phyloP scores from a whole-genome alignment of 768 basidiomycete species.

The Pleurotus giganteus region DNA sequence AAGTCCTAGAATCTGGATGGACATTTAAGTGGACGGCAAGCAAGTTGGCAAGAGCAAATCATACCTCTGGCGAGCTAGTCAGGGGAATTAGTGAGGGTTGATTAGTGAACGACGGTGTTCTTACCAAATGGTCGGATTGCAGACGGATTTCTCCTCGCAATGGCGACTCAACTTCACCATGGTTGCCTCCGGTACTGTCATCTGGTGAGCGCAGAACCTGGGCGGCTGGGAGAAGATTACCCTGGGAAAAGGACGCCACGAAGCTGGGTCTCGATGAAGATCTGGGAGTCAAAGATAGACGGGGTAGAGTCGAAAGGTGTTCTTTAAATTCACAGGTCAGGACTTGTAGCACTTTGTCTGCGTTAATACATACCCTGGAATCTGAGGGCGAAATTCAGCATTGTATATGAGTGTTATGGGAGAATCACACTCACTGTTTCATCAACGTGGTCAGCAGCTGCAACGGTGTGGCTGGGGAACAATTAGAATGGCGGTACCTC shows the following conservation, averaged over 20 bases:
- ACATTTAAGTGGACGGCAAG: slow-evolving; percentile 2
- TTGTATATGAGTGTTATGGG: neutral
- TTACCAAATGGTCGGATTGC: slow-evolving; percentile 16
- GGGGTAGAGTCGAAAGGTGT: slow-evolving; percentile 34
- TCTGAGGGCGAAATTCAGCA: slow-evolving; percentile 12
- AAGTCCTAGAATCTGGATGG: slow-evolving; percentile 26
- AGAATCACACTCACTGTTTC: slow-evolving; percentile 15
- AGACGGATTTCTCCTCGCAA: slow-evolving; percentile 17
- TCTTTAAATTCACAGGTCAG: slow-evolving; percentile 5
- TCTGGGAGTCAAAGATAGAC: slow-evolving; percentile 27
- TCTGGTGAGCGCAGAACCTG: slow-evolving; percentile 13
- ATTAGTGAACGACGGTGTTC: neutral
- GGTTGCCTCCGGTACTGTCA: slow-evolving; percentile 23
- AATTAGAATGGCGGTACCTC: neutral
- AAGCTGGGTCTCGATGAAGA: slow-evolving; percentile 31
- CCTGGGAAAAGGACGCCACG: slow-evolving; percentile 22
- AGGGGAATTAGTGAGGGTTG: neutral
- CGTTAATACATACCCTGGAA: slow-evolving; percentile 8
- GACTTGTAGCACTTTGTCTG: neutral
- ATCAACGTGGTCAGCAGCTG: slow-evolving; percentile 33
- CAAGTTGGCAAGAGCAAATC: slow-evolving; percentile 11
- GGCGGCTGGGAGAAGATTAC: slow-evolving; percentile 14
- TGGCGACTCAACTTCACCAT: slow-evolving; percentile 17
- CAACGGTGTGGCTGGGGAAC: slow-evolving; percentile 19
- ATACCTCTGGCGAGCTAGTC: slow-evolving; percentile 18